A percentile compares a stretch with the other conserved stretches of the same genome.
These are phyloP conservation scores for Mortierella sp. DNA, from an alignment of 371 early-diverging fungal genomes.

Conservation along the genomic window DNA sequence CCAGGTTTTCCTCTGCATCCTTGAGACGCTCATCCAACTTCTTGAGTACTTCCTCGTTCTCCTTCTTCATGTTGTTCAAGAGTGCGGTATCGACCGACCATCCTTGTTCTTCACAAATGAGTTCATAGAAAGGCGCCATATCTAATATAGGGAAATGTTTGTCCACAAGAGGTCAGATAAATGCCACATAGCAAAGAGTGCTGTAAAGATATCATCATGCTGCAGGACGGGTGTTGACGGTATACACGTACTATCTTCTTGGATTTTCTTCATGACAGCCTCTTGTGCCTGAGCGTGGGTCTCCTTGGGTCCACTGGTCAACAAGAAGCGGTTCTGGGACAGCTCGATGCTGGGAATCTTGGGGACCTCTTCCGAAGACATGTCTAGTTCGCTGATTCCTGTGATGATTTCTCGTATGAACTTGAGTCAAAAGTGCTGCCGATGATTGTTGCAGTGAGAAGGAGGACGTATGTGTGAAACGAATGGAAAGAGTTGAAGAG, in stretches of 20 bases:
- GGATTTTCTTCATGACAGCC: slow-evolving; percentile 71
- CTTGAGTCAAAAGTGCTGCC: background rate
- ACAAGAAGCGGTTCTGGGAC: slow-evolving; percentile 79
- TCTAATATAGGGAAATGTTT: too few relatives aligned
- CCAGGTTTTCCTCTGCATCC: slow-evolving; percentile 92
- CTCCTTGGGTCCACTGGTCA: slow-evolving; percentile 73
- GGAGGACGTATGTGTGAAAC: too few relatives aligned
- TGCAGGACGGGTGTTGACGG: background rate
- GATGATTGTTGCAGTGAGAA: too few relatives aligned
- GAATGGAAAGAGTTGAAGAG: too few relatives aligned
- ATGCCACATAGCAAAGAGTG: background rate
- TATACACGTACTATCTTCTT: slow-evolving; percentile 72
- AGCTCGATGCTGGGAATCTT: slow-evolving; percentile 85
- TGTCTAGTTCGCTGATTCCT: slow-evolving; percentile 10
- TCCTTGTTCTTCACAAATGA: slow-evolving; percentile 72
- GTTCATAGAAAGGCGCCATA: slow-evolving; percentile 88
- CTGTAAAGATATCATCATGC: background rate
- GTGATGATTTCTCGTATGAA: background rate
- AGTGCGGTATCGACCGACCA: slow-evolving; percentile 66
- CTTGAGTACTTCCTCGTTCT: slow-evolving; percentile 81
- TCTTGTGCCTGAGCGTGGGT: slow-evolving; percentile 70
- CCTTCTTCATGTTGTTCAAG: slow-evolving; percentile 65
- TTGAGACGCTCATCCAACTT: slow-evolving; percentile 84
- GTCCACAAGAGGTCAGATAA: too few relatives aligned
- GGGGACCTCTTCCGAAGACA: slow-evolving; percentile 70